phyloP scores from a whole-genome alignment of 768 basidiomycete species.

The Trametes gibbosa region DNA sequence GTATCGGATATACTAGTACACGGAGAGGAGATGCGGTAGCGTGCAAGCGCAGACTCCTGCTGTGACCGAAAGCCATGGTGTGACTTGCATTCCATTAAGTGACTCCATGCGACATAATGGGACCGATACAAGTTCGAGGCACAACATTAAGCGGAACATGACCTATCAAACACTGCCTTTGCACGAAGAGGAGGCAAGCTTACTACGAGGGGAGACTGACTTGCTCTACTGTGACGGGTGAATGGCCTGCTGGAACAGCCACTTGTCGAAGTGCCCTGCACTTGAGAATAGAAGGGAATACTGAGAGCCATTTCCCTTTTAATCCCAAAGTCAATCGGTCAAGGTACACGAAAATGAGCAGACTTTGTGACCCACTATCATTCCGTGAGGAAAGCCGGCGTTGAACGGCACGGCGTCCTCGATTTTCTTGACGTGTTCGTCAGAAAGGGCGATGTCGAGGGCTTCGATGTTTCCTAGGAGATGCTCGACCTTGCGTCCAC shows the following conservation, averaged over 20 bases:
- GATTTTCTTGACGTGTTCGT: constrained; percentile 23
- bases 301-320: constrained; percentile 16
- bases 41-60: no score
- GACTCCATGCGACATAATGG: no score
- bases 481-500: constrained; percentile 7
- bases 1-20: no score
- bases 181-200: no score
- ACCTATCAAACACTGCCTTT: no score
- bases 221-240: no score
- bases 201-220: no score
- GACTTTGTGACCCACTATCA: neutral
- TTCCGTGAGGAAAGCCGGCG: constrained; percentile 19
- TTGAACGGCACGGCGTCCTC: constrained; percentile 24
- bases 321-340: neutral
- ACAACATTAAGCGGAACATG: no score
- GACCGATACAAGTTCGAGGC: no score
- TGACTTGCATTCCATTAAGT: no score
- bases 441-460: constrained; percentile 16
- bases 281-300: constrained; percentile 13
- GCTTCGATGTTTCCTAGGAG: constrained; percentile 23
- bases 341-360: neutral
- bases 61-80: no score
- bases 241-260: constrained; percentile 21
- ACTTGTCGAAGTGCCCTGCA: constrained; percentile 26
- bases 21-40: no score